Percentiles rank a stretch among this genome's conserved stretches.
phyloP scores from a whole-genome alignment of 202 grass and related monocot genomes.

The Saccharum hybrid region DNA sequence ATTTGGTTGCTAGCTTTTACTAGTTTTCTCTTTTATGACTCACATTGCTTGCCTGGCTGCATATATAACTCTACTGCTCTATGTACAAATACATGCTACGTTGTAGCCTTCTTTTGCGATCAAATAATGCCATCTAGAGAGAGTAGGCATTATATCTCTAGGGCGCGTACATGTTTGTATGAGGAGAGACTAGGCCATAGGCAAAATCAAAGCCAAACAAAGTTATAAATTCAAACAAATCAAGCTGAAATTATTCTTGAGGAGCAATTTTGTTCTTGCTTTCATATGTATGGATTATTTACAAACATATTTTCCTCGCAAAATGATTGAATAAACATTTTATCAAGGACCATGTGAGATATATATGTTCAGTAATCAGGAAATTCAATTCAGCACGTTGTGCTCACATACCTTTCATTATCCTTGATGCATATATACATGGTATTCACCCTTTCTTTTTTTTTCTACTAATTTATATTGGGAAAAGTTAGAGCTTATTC shows the following conservation, averaged over 20 bases:
- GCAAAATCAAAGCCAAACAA: neutral
- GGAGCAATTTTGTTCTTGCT: neutral
- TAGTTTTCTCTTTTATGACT: conserved; percentile 39
- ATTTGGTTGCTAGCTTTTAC: conserved; percentile 46
- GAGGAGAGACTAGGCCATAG: neutral
- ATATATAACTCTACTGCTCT: conserved; percentile 5
- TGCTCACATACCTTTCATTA: neutral
- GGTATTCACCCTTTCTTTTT: neutral
- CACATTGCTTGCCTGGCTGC: conserved; percentile 22
- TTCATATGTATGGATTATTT: neutral
- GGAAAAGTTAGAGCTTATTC: neutral
- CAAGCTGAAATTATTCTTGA: conserved; percentile 10
- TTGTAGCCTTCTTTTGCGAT: conserved; percentile 32
- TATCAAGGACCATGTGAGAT: neutral
- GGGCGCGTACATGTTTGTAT: conserved; percentile 11
- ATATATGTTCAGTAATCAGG: neutral
- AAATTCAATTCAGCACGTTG: neutral
- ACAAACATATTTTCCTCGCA: neutral
- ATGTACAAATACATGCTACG: neutral
- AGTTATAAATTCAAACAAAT: conserved; percentile 3
- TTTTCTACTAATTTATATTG: neutral
- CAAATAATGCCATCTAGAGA: conserved; percentile 13
- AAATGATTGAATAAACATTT: neutral
- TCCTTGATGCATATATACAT: neutral
- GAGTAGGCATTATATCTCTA: conserved; percentile 10